Conservation (phyloP, 768 basidiomycete genomes). For the Steccherinum ochraceum region DNA sequence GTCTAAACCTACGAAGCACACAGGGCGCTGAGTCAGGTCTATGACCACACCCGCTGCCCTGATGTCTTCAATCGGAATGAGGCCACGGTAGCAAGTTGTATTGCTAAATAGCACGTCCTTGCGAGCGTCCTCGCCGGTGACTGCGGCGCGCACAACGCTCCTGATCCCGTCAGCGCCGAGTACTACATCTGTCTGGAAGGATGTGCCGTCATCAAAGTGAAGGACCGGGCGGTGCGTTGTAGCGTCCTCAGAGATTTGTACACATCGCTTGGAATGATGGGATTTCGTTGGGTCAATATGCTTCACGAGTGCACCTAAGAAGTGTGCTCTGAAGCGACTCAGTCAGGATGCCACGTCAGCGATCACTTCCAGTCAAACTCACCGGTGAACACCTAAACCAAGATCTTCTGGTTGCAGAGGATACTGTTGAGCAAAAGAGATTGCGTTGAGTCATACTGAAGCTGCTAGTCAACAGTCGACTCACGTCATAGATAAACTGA, state of each 20-base stretch:
- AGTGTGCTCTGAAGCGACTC: constrained; percentile 41
- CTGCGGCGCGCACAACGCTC: constrained; percentile 31
- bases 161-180: constrained; percentile 35
- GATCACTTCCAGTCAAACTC: too few species aligned
- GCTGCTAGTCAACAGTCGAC: too few species aligned
- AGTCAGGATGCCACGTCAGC: too few species aligned
- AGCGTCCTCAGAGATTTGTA: constrained; percentile 1
- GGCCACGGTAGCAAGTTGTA: constrained; percentile 42
- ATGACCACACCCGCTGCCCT: constrained; percentile 36
- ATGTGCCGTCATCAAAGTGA: constrained; percentile 44
- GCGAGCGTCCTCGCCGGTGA: constrained; percentile 21
- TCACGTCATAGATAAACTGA: background rate
- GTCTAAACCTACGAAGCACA: constrained; percentile 39
- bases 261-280: constrained; percentile 48
- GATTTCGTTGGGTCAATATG: constrained; percentile 35
- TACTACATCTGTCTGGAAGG: constrained; percentile 39
- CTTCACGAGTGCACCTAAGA: constrained; percentile 37
- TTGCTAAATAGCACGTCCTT: constrained; percentile 35
- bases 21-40: constrained; percentile 28
- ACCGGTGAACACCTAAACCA: constrained; percentile 44
- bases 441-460: too few species aligned
- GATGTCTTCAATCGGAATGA: constrained; percentile 35
- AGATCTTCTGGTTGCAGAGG: constrained; percentile 16
- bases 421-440: too few species aligned
- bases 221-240: constrained; percentile 25